Evolutionary conservation across 192 early-diverging fungal genomes (phyloP).

Genomic region (Gonapodya sp.): DNA sequence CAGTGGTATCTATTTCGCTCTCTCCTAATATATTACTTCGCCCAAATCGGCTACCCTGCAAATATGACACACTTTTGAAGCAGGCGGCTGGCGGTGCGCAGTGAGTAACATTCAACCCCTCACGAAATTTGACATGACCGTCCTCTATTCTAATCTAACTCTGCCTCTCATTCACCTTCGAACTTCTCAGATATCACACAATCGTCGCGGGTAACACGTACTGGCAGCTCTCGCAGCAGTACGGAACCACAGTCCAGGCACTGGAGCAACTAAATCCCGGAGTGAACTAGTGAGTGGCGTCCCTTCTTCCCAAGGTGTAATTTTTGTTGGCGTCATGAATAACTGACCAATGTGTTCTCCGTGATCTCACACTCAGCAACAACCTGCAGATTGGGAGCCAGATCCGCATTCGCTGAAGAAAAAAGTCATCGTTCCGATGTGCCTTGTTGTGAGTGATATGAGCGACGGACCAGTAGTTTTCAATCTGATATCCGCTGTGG

Average conservation of each 20-base stretch:
- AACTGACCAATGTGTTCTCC: too few species aligned
- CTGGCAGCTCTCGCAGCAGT: neutral
- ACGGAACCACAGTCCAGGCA: neutral
- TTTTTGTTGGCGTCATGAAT: too few species aligned
- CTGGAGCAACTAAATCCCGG: neutral
- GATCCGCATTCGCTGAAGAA: neutral
- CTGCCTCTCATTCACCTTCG: neutral
- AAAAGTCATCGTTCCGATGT: too few species aligned
- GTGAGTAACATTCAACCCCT: neutral
- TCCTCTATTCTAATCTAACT: neutral
- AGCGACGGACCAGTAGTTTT: too few species aligned
- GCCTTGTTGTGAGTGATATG: too few species aligned
- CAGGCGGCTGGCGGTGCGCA: too few species aligned
- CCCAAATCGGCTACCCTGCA: too few species aligned
- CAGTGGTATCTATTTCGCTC: too few species aligned
- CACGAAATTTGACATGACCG: neutral
- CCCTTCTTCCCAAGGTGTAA: too few species aligned
- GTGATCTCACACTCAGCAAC: neutral
- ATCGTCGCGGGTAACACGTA: neutral
- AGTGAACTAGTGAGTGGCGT: neutral
- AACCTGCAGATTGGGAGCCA: neutral
- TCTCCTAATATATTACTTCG: too few species aligned
- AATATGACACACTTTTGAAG: too few species aligned
- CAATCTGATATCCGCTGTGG: too few species aligned
- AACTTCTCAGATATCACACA: neutral